These are phyloP conservation scores for Paecilomyces formosus DNA, from an alignment of 2,329 filamentous ascomycete species.

Conservation along the genomic window DNA sequence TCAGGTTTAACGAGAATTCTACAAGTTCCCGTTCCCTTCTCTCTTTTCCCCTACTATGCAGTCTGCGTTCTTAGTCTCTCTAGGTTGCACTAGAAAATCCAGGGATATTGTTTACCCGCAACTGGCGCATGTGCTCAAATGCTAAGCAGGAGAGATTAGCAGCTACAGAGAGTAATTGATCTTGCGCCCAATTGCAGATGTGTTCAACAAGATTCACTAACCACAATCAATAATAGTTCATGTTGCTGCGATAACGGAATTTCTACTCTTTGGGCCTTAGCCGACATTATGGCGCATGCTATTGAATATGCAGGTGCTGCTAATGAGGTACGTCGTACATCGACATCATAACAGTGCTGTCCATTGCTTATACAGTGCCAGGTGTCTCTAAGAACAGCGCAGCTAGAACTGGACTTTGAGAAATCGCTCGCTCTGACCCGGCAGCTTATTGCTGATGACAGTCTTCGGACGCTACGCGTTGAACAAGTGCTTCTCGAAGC, in stretches of 20 bases:
- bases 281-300: background rate
- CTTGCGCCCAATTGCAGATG: background rate
- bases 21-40: too few species aligned
- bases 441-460: slow-evolving; percentile 66
- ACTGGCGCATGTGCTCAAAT: too few species aligned
- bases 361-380: slow-evolving; percentile 14
- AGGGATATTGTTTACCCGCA: too few species aligned
- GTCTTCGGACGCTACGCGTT: slow-evolving; percentile 61
- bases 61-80: too few species aligned
- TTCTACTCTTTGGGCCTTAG: background rate
- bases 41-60: too few species aligned
- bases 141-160: too few species aligned
- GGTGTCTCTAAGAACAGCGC: slow-evolving; percentile 45
- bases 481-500: slow-evolving; percentile 65
- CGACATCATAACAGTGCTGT: background rate
- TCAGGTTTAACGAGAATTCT: too few species aligned
- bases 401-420: slow-evolving; percentile 64
- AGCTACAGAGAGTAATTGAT: too few species aligned
- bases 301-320: background rate
- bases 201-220: background rate
- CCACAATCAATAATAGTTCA: background rate
- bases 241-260: background rate
- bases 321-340: background rate
- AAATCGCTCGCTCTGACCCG: slow-evolving; percentile 57
- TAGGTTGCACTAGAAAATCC: too few species aligned